These are phyloP conservation scores for Breynia disticha DNA, from an alignment of 441 rosid genomes.

Conservation along the genomic window DNA sequence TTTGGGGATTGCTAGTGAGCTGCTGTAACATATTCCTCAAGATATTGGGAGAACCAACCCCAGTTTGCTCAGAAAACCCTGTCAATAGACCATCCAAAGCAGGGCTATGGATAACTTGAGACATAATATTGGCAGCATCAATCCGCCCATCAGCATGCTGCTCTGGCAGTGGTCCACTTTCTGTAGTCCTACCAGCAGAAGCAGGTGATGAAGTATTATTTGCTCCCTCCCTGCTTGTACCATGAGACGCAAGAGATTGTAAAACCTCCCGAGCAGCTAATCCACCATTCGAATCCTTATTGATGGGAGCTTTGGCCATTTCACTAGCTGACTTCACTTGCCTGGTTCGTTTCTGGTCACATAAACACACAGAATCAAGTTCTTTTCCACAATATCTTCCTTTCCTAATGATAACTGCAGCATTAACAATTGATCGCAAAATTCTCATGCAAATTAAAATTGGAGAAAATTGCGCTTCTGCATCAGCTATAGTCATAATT, in stretches of 20 bases:
- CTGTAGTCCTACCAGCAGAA: constrained; percentile 10
- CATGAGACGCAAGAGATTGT: constrained; percentile 48
- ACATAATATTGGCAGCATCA: constrained; percentile 48
- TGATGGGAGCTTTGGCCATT: constrained; percentile 23
- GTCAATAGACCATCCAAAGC: constrained; percentile 59
- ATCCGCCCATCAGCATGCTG: constrained; percentile 30
- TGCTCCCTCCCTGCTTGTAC: constrained; percentile 16
- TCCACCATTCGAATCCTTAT: constrained; percentile 28
- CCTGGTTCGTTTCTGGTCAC: constrained; percentile 36
- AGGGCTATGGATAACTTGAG: constrained; percentile 66
- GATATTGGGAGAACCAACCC: constrained; percentile 68
- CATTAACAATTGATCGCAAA: too few species aligned
- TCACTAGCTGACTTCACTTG: constrained; percentile 32
- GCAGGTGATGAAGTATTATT: constrained; percentile 16
- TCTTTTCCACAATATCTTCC: neutral
- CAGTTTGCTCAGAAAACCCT: constrained; percentile 69
- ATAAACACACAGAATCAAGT: constrained; percentile 7
- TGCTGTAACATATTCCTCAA: constrained; percentile 81
- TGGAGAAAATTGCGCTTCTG: too few species aligned
- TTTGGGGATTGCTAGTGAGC: constrained; percentile 72
- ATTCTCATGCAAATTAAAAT: too few species aligned
- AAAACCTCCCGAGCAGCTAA: constrained; percentile 42
- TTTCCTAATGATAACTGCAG: too few species aligned
- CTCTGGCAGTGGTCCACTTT: constrained; percentile 14
- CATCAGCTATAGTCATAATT: neutral